Base-by-base conservation (phyloP, 2,329 filamentous ascomycete species). In the Ceratocystis albifundus region DNA sequence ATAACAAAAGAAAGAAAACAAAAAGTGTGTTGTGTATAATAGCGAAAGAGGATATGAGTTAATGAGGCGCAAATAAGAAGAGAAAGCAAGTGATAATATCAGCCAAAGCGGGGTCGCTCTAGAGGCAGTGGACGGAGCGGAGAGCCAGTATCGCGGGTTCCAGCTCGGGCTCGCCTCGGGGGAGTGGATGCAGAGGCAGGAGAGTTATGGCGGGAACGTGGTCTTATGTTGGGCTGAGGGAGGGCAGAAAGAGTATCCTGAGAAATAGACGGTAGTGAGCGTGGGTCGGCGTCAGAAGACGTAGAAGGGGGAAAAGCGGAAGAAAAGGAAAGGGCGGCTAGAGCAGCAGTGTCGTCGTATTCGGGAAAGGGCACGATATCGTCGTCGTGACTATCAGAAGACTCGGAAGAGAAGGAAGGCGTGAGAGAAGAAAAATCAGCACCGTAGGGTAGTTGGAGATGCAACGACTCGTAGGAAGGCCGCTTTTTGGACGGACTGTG, bases 81-180 rank as follows among this genome's bases (percentile, higher is more conserved):
- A 62, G 45, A 64, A 64, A 55, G 45, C 50, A 61, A 65, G 61
- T 36, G 8, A 25, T 10, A 41, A 50, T 22, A 30, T 68, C 64
- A 68, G n/a, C 67, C 64, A 55, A 68, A 66, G 67, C 61, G 67
- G 57, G 67, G 67, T 45, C 67, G 48, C 64, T 68, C 67, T 44
- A 68, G 30, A 28, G 66, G 32, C 28, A 68, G 17, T n/a, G 67
- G 46, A 46, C 61, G 64, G 62, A 66, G 66, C 36, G 67, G 67
- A 32, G 64, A 68, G 41, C 67, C 67, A 53, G 67, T 64, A 64
- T 68, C 67, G 64, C 67, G 67, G 61, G 67, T 68, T 41, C 67
- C 67, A 45, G 67, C 67, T 66, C 67, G 67, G 59, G 67, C 20
- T 61, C 67, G 65, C 45, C 64, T 61, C 44, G 67, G 64, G n/a